Evolutionary conservation across 176 grass and related monocot genomes (phyloP), one percentile per base, ranked within the genome.

Genomic region (Aechmea fasciata): DNA sequence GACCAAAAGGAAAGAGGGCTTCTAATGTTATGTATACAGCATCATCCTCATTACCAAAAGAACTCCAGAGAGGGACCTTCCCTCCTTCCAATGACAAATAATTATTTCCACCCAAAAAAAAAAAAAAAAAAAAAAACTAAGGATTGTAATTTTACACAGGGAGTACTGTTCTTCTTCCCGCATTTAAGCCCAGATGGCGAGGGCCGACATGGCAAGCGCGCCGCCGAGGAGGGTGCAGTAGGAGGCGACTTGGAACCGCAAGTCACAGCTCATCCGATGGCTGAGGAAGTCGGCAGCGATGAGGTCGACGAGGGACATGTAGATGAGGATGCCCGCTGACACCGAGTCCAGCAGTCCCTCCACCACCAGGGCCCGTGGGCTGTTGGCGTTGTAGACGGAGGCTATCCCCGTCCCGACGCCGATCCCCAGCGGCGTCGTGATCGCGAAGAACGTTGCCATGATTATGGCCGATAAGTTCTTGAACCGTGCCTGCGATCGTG

Each of bases 311-410:
- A 92, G 80, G 0, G 84, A 83, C 94, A 90, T 92, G 82, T 97
- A 97, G 63, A 97, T 90, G 55, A 97, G 85, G 22, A 97, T 97
- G 51, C 94, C 94, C 0, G 94, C 89, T 2, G 94, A 97, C 20
- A 83, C 70, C 0, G 94, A 87, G 25, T 97, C 94, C 11, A 97
- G 86, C 57, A 97, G 65, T 13, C 94, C 94, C 69, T 90, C 89
- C 29, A 79, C 76, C 48, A 85, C 82, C 70, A 97, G 79, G 51
- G 94, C 84, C 52, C 79, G 59, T 0, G 89, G 94, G 79, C 84
- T 97, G 24, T 87, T 79, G 6, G 83, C 76, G n/a, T 92, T 77
- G 70, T 92, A 92, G 47, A 87, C 90, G 11, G 94, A 87, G 13
- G 89, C 77, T 19, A 87, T 20, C 29, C 63, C 76, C 1, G 47